These are phyloP conservation scores for Plenodomus biglobosus DNA, from an alignment of 2,329 filamentous ascomycete species.

Conservation along the genomic window DNA sequence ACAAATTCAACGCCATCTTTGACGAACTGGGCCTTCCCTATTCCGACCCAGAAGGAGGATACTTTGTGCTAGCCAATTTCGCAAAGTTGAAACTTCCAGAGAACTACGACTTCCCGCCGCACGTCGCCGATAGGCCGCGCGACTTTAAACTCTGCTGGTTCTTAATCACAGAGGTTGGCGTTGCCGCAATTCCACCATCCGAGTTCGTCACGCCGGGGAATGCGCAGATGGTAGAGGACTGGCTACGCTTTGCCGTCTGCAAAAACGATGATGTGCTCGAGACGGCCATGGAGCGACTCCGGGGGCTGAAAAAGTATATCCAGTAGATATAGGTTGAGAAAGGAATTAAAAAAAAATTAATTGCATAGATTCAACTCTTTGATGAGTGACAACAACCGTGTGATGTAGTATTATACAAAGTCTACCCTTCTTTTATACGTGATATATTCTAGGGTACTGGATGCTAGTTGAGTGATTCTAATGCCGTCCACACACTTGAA, in stretches of 20 bases:
- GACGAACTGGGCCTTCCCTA: constrained; percentile 60
- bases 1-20: constrained; percentile 73
- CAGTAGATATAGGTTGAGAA: no score
- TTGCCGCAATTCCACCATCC: constrained; percentile 92
- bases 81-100: constrained; percentile 79
- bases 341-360: no score
- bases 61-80: constrained; percentile 96
- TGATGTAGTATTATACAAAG: no score
- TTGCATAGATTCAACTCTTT: no score
- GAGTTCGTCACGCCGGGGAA: constrained; percentile 93
- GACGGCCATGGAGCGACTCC: constrained; percentile 52
- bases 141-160: constrained; percentile 98
- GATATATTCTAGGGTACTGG: no score
- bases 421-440: no score
- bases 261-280: constrained; percentile 80
- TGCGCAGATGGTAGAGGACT: constrained; percentile 84
- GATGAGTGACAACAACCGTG: no score
- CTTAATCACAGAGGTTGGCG: constrained; percentile 91
- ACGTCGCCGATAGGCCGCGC: constrained; percentile 80
- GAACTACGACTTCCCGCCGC: constrained; percentile 83
- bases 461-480: no score
- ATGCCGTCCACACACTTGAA: no score
- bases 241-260: constrained; percentile 92
- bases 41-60: constrained; percentile 92
- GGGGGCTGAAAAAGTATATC: constrained; percentile 55